phyloP scores from a whole-genome alignment of 306 rosid genomes.

The Prunus padus region DNA sequence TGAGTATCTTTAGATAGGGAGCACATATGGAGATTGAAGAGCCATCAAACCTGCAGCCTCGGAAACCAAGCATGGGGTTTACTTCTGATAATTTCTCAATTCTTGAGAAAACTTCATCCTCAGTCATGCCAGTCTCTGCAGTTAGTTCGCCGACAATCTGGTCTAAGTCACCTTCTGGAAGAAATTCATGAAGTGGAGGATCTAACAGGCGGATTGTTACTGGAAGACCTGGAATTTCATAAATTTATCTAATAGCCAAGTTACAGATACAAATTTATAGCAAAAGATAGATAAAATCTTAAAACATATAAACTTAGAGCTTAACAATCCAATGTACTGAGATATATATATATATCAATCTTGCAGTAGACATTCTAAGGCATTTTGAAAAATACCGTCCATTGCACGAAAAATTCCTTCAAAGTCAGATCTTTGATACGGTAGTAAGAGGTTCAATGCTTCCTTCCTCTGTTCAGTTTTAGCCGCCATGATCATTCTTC shows the following conservation, averaged over 20 bases:
- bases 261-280: not conserved
- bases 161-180: slow-evolving; percentile 91
- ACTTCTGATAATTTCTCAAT: slow-evolving; percentile 92
- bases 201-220: slow-evolving; percentile 93
- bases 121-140: slow-evolving; percentile 84
- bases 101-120: slow-evolving; percentile 83
- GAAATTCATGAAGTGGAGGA: slow-evolving; percentile 99
- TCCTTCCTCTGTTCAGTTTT: slow-evolving; percentile 77
- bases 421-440: slow-evolving; percentile 93
- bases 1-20: not conserved
- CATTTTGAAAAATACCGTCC: slow-evolving; percentile 59
- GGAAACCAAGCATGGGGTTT: slow-evolving; percentile 98
- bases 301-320: not conserved
- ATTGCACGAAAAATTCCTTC: slow-evolving; percentile 98
- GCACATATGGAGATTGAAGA: not conserved
- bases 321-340: not conserved
- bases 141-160: slow-evolving; percentile 78
- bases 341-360: too few relatives aligned
- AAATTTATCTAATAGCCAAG: not conserved
- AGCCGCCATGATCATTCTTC: slow-evolving; percentile 91
- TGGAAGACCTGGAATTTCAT: slow-evolving; percentile 62
- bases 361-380: too few relatives aligned
- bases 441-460: slow-evolving; percentile 76
- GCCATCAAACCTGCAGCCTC: slow-evolving; percentile 82
- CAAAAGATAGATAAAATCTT: not conserved